These are phyloP conservation scores for Leccinum pachyderme DNA, from an alignment of 1,284 basidiomycete species.

Conservation along the genomic window DNA sequence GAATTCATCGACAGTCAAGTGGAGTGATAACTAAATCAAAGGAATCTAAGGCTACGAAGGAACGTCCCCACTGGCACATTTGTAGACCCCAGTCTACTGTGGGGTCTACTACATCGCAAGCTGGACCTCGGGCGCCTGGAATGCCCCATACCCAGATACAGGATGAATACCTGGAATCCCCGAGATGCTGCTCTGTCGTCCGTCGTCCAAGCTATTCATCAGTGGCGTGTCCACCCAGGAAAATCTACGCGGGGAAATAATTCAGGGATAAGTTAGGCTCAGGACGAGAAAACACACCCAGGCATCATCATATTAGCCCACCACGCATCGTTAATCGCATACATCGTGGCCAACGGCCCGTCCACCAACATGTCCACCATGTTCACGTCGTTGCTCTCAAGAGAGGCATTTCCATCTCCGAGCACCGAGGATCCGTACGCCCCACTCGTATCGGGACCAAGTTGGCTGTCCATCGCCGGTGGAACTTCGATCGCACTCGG, in stretches of 20 bases:
- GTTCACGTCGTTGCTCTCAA: constrained; percentile 38
- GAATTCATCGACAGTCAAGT: too few relatives aligned
- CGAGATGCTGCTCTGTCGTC: not conserved
- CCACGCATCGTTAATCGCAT: constrained; percentile 66
- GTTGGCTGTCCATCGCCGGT: not conserved
- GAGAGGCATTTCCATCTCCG: not conserved
- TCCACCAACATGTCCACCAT: constrained; percentile 41
- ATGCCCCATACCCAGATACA: constrained; percentile 23
- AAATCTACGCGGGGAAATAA: constrained; percentile 15
- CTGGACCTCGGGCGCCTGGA: constrained; percentile 21
- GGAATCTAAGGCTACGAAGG: too few relatives aligned
- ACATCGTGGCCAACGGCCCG: constrained; percentile 69
- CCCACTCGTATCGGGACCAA: constrained; percentile 35
- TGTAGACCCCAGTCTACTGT: not conserved
- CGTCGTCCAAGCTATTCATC: constrained; percentile 25
- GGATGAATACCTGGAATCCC: constrained; percentile 23
- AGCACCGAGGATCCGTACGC: constrained; percentile 31
- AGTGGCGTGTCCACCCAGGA: constrained; percentile 32
- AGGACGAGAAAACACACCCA: constrained; percentile 43
- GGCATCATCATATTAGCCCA: constrained; percentile 83
- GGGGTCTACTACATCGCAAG: constrained; percentile 21
- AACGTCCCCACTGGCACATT: too few relatives aligned
- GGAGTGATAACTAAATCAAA: too few relatives aligned
- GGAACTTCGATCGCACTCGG: not conserved
- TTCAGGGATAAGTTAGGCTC: not conserved